Evolutionary conservation across 768 basidiomycete genomes (phyloP), one percentile per base, ranked within the genome.

Genomic region (Hygrophorus pudorinus): DNA sequence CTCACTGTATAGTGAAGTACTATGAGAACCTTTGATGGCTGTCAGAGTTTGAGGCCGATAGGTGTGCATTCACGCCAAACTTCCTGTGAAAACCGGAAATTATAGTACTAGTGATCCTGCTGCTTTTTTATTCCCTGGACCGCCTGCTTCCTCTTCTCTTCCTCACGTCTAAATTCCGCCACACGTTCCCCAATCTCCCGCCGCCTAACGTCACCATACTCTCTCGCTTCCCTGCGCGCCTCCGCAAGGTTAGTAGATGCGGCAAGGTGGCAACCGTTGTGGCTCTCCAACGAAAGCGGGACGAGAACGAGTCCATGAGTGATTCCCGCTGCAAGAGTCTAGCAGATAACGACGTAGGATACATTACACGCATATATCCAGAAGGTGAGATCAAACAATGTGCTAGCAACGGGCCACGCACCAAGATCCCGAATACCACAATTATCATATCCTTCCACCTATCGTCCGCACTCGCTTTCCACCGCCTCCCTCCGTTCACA

Each of bases 361-460:
- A 8, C 24, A 29, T 3, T 17, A 16, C 28, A 35, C 3, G 17
- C 7, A 12, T n/a, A 0, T 7, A 14, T 5, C 7, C 1, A 35
- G 38, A 38, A 42, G 37, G 46, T 11, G 33, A 51, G 49, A 41
- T 5, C 16, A n/a, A n/a, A n/a, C n/a, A n/a, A n/a, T n/a, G n/a
- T n/a, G n/a, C n/a, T n/a, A n/a, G n/a, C n/a, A n/a, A n/a, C n/a
- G n/a, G n/a, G n/a, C n/a, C n/a, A 59, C 68, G 48, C 51, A 83
- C 83, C 28, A 74, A 51, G 17, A 78, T 41, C 2, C 79, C 65
- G 6, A 72, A 72, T n/a, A 68, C 68, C 5, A 83, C 37, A 40
- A 86, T 73, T 11, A 79, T 47, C 31, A 70, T 60, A 53, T 85
- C 83, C 56, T 81, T 83, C 77, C 77, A 80, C 24, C 72, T 65